A percentile compares a stretch with the other conserved stretches of the same genome.
Conservation (phyloP, 2,329 filamentous ascomycete genomes). For the Coniochaeta sp. region DNA sequence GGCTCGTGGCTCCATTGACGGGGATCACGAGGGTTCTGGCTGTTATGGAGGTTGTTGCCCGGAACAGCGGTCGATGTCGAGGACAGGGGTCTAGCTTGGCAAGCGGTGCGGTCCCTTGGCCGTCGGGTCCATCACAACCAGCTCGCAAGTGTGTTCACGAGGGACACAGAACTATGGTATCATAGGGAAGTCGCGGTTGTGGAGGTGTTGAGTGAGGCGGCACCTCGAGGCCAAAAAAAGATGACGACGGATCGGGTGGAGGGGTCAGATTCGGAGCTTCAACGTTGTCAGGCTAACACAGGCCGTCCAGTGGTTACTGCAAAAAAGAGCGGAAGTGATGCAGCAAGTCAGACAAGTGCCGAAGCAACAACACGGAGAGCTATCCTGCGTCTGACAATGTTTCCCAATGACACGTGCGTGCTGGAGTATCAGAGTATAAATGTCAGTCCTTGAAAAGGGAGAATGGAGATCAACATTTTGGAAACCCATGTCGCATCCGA, state of each 20-base stretch:
- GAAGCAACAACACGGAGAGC: background rate
- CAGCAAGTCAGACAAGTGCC: background rate
- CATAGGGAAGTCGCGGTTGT: background rate
- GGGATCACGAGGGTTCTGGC: slow-evolving; percentile 3
- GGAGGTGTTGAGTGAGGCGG: background rate
- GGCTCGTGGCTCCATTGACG: slow-evolving; percentile 34
- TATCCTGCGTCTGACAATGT: background rate
- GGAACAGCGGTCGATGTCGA: background rate
- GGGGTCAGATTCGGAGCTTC: background rate
- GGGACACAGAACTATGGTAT: slow-evolving; percentile 3
- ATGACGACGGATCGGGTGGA: background rate
- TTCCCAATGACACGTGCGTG: too few species aligned
- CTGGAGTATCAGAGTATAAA: too few species aligned
- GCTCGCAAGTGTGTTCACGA: slow-evolving; percentile 14
- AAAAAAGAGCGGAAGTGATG: background rate
- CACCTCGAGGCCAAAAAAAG: background rate
- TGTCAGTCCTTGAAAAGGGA: background rate
- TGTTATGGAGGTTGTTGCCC: background rate
- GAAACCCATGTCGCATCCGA: background rate
- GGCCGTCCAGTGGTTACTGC: background rate
- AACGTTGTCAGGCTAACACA: background rate
- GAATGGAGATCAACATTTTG: background rate
- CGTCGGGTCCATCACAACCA: slow-evolving; percentile 24
- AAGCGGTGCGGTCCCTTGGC: slow-evolving; percentile 7
- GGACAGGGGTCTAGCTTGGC: slow-evolving; percentile 8